phyloP scores from a whole-genome alignment of 2,329 filamentous ascomycete species.

The Nemania sp. region DNA sequence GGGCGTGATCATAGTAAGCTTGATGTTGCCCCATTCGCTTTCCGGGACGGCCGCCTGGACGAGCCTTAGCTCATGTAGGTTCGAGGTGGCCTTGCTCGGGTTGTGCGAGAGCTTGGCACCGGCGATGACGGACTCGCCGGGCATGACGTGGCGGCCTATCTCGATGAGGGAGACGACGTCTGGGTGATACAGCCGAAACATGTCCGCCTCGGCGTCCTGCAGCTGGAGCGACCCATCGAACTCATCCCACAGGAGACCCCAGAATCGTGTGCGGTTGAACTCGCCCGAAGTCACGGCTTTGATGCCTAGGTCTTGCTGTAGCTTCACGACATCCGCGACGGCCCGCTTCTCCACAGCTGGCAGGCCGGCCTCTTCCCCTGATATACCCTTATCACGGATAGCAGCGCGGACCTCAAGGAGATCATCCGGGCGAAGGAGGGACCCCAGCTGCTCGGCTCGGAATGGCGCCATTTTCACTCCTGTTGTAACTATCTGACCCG shows the following conservation, averaged over 20 bases:
- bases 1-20: constrained; percentile 59
- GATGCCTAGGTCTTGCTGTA: constrained; percentile 69
- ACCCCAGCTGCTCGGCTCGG: constrained; percentile 77
- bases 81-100: constrained; percentile 48
- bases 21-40: constrained; percentile 56
- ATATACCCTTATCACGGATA: constrained; percentile 61
- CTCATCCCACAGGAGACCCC: constrained; percentile 60
- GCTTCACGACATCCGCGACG: constrained; percentile 68
- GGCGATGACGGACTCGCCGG: constrained; percentile 59
- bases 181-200: constrained; percentile 60
- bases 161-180: constrained; percentile 60
- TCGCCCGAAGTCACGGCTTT: constrained; percentile 73
- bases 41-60: constrained; percentile 52
- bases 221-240: constrained; percentile 55
- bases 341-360: constrained; percentile 66
- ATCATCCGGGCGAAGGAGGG: constrained; percentile 69
- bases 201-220: constrained; percentile 54
- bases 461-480: constrained; percentile 52
- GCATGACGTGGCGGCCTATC: constrained; percentile 58
- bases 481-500: background rate
- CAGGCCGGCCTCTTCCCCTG: constrained; percentile 59
- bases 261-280: constrained; percentile 60
- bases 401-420: constrained; percentile 64
- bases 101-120: constrained; percentile 52
- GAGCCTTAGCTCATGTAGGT: constrained; percentile 55